These are phyloP conservation scores for Protostelium mycophagum DNA, from an alignment of 78 protist genomes.

Conservation along the genomic window DNA sequence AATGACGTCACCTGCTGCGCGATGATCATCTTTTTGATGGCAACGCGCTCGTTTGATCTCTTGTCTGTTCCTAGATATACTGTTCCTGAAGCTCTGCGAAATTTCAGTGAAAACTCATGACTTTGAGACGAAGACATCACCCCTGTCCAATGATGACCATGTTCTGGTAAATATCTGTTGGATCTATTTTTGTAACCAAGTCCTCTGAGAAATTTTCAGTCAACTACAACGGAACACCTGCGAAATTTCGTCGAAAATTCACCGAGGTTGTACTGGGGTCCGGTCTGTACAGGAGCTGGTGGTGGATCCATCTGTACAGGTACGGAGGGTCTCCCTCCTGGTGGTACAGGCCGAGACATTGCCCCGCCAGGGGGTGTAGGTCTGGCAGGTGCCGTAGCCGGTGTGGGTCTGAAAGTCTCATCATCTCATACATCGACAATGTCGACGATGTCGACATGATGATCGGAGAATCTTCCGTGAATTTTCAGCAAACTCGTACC, in stretches of 20 bases:
- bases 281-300: constrained; percentile 14
- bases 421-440: too few relatives aligned
- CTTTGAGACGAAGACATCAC: constrained; percentile 21
- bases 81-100: constrained; percentile 26
- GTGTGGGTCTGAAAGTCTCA: too few relatives aligned
- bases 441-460: too few relatives aligned
- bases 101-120: neutral
- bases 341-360: neutral
- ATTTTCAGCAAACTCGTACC: too few relatives aligned
- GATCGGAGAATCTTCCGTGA: too few relatives aligned
- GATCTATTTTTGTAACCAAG: constrained; percentile 48
- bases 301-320: constrained; percentile 7
- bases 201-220: constrained; percentile 3
- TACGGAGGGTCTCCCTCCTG: neutral
- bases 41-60: constrained; percentile 50
- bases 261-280: constrained; percentile 27
- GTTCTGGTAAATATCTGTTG: constrained; percentile 29
- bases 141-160: constrained; percentile 38
- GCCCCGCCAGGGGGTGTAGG: neutral
- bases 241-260: too few relatives aligned
- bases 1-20: constrained; percentile 21
- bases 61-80: constrained; percentile 56
- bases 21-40: constrained; percentile 74
- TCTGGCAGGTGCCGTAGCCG: neutral
- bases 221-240: neutral